A percentile compares a stretch with the other conserved stretches of the same genome.
phyloP scores from a whole-genome alignment of 805 yeast genomes.

The Teunomyces stri region DNA sequence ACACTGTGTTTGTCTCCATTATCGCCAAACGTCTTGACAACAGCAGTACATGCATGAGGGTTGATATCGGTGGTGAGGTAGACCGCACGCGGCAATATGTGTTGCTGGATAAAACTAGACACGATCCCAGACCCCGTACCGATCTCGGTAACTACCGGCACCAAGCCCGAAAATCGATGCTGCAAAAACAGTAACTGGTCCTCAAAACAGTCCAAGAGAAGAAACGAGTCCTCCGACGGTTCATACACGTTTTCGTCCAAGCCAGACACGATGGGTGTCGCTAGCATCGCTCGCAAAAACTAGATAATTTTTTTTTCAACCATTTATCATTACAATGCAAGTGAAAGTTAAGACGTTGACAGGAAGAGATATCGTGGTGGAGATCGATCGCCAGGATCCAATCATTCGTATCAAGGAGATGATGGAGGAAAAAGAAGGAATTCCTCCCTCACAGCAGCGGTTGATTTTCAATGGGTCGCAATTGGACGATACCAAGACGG shows the following conservation, averaged over 20 bases:
- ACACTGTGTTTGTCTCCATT: constrained; percentile 14
- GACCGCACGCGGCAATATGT: constrained; percentile 51
- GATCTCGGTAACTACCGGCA: constrained; percentile 70
- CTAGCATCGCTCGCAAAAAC: constrained; percentile 53
- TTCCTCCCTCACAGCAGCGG: constrained; percentile 94
- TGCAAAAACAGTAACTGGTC: constrained; percentile 42
- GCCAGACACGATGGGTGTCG: constrained; percentile 64
- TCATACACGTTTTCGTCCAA: constrained; percentile 82
- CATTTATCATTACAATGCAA: constrained; percentile 42
- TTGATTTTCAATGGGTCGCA: constrained; percentile 89
- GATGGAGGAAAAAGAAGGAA: constrained; percentile 95
- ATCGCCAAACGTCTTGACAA: constrained; percentile 17
- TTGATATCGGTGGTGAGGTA: constrained; percentile 77
- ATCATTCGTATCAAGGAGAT: constrained; percentile 79
- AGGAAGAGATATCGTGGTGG: constrained; percentile 79
- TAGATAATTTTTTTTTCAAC: too few relatives aligned
- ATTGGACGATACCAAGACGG: constrained; percentile 79
- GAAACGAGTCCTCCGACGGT: constrained; percentile 90
- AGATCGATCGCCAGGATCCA: constrained; percentile 66
- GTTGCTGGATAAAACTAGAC: constrained; percentile 66
- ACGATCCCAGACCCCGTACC: constrained; percentile 95
- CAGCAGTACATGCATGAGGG: constrained; percentile 65
- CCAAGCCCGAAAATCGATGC: constrained; percentile 8
- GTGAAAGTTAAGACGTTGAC: constrained; percentile 75
- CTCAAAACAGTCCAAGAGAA: constrained; percentile 79